Conservation (phyloP, 2,329 filamentous ascomycete genomes). For the Pseudopyrenochaeta lycopersici region DNA sequence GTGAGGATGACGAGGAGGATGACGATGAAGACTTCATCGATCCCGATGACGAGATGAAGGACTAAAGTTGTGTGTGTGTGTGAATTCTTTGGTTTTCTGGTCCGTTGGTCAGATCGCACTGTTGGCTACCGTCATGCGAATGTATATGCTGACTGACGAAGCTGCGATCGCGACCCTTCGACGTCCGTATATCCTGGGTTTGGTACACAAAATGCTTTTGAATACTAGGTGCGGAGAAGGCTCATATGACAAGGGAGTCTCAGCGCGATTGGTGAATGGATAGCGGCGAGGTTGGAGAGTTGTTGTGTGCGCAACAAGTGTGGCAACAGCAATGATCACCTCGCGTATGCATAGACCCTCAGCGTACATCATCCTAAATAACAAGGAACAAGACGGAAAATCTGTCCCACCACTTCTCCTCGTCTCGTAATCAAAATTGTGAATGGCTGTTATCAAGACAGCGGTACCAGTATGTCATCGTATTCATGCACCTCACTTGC, state of each 20-base stretch:
- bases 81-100: slow-evolving; percentile 26
- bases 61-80: slow-evolving; percentile 46
- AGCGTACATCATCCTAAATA: slow-evolving; percentile 17
- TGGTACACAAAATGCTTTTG: slow-evolving; percentile 25
- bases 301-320: slow-evolving; percentile 23
- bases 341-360: slow-evolving; percentile 23
- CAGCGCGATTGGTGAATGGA: slow-evolving; percentile 33
- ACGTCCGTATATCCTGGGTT: slow-evolving; percentile 22
- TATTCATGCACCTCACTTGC: no score
- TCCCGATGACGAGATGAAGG: slow-evolving; percentile 75
- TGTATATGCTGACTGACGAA: not conserved
- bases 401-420: not conserved
- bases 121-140: not conserved
- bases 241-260: slow-evolving; percentile 35
- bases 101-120: slow-evolving; percentile 23
- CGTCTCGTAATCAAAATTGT: not conserved
- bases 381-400: slow-evolving; percentile 1
- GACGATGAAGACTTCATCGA: slow-evolving; percentile 76
- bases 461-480: no score
- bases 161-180: slow-evolving; percentile 29
- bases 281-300: slow-evolving; percentile 14
- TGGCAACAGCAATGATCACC: slow-evolving; percentile 15
- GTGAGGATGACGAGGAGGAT: slow-evolving; percentile 78
- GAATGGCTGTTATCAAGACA: not conserved
- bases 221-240: slow-evolving; percentile 35